Percentiles rank a stretch among this genome's conserved stretches.
Evolutionary conservation across 257 asterid genomes (phyloP).

Genomic region (Jacaranda mimosifolia): DNA sequence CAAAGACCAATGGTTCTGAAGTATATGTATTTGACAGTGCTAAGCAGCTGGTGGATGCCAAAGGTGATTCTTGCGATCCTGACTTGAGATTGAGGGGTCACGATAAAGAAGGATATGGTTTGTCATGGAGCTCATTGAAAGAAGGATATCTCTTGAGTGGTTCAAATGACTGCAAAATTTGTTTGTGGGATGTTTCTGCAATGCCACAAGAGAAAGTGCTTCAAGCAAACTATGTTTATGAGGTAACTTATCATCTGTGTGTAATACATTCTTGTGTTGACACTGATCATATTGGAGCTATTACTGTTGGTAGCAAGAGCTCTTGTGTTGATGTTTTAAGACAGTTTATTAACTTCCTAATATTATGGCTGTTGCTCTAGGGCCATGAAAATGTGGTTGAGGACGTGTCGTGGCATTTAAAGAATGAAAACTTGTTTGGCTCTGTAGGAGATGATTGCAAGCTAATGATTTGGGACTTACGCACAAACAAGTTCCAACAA

Average conservation of each 20-base stretch:
- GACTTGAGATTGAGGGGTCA: slow-evolving; percentile 88
- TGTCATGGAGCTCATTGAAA: slow-evolving; percentile 89
- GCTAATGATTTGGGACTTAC: slow-evolving; percentile 89
- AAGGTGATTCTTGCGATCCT: slow-evolving; percentile 63
- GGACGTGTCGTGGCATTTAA: slow-evolving; percentile 91
- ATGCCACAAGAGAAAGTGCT: slow-evolving; percentile 71
- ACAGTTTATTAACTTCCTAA: slow-evolving; percentile 10
- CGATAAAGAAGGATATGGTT: slow-evolving; percentile 91
- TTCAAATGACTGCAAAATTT: slow-evolving; percentile 85
- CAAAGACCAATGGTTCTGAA: slow-evolving; percentile 79
- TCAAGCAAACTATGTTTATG: slow-evolving; percentile 60
- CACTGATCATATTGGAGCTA: neutral
- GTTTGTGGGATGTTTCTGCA: slow-evolving; percentile 89
- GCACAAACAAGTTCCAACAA: slow-evolving; percentile 82
- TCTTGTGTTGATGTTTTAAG: slow-evolving; percentile 5
- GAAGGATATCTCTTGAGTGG: slow-evolving; percentile 88
- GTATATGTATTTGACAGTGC: slow-evolving; percentile 77
- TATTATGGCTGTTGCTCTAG: slow-evolving; percentile 46
- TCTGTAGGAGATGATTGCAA: slow-evolving; percentile 97
- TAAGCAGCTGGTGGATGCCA: slow-evolving; percentile 54
- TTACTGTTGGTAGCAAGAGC: slow-evolving; percentile 8
- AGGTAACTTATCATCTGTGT: slow-evolving; percentile 51
- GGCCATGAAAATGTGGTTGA: slow-evolving; percentile 84
- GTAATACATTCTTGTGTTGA: slow-evolving; percentile 3
- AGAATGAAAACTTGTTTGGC: slow-evolving; percentile 83